These are phyloP conservation scores for Lunasporangiospora selenospora DNA, from an alignment of 192 early-diverging fungal species.

Conservation along the genomic window DNA sequence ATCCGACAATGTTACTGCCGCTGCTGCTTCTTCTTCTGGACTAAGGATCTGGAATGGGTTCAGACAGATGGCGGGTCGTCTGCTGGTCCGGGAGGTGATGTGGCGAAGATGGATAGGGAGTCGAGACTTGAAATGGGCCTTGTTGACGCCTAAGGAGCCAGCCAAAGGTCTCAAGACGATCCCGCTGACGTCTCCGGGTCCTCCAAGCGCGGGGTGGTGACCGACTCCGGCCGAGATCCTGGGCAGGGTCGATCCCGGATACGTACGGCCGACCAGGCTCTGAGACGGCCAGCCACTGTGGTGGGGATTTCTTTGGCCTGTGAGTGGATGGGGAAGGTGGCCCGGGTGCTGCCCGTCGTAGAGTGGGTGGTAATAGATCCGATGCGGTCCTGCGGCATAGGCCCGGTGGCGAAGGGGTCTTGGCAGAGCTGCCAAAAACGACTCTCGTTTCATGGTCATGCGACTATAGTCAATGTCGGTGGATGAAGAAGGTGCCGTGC, in stretches of 20 bases:
- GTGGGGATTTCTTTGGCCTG: no score
- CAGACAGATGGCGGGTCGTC: conserved; percentile 23
- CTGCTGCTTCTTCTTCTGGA: not conserved
- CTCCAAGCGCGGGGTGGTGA: no score
- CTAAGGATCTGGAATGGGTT: conserved; percentile 6
- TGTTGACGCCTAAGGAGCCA: conserved; percentile 15
- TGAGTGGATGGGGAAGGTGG: no score
- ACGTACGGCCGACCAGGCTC: no score
- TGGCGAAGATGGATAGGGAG: conserved; percentile 40
- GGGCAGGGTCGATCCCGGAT: no score
- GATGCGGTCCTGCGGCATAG: not conserved
- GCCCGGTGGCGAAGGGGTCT: conserved; percentile 7
- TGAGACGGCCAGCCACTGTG: no score
- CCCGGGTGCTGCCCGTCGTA: no score
- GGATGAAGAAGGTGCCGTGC: no score
- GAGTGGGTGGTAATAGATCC: not conserved
- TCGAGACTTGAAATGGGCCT: conserved; percentile 12
- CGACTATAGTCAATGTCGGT: conserved; percentile 5
- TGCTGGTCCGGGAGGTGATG: conserved; percentile 30
- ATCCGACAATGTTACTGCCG: not conserved
- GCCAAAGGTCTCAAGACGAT: no score
- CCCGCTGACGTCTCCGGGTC: no score
- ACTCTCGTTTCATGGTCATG: conserved; percentile 5
- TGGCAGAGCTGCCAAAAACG: conserved; percentile 3
- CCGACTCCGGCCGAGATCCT: no score